Evolutionary conservation across 164 flowering plant genomes (phyloP).

Genomic region (Vitis rupestris): DNA sequence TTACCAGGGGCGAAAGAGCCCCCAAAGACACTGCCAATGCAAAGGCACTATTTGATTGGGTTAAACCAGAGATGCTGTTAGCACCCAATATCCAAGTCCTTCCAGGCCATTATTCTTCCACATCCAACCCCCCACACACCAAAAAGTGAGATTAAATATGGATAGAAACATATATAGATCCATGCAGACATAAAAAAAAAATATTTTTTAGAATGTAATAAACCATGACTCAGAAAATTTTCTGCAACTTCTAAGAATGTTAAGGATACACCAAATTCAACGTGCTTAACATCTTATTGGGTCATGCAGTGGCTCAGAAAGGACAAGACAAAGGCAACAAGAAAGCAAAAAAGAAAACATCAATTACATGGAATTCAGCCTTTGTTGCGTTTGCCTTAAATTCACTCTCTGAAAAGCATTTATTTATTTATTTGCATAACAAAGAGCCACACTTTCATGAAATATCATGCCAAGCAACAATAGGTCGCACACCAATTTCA

Average conservation of each 20-base stretch:
- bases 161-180: not conserved
- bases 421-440: not conserved
- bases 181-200: not conserved
- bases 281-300: not conserved
- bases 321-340: not conserved
- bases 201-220: not conserved
- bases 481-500: not conserved
- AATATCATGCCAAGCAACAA: not conserved
- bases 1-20: conserved; percentile 43
- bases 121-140: conserved; percentile 8
- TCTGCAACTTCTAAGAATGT: not conserved
- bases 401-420: not conserved
- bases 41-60: too few relatives aligned
- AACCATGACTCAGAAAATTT: not conserved
- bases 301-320: not conserved
- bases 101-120: conserved; percentile 40
- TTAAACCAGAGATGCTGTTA: conserved; percentile 5
- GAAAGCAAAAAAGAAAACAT: too few relatives aligned
- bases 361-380: too few relatives aligned
- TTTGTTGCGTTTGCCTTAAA: too few relatives aligned
- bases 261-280: not conserved
- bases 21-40: too few relatives aligned
- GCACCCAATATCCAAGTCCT: conserved; percentile 27
- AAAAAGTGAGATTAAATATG: conserved; percentile 4
- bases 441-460: not conserved